Evolutionary conservation across 2,329 filamentous ascomycete genomes (phyloP), one percentile per base, ranked within the genome.

Genomic region (Mollisia scopiformis): DNA sequence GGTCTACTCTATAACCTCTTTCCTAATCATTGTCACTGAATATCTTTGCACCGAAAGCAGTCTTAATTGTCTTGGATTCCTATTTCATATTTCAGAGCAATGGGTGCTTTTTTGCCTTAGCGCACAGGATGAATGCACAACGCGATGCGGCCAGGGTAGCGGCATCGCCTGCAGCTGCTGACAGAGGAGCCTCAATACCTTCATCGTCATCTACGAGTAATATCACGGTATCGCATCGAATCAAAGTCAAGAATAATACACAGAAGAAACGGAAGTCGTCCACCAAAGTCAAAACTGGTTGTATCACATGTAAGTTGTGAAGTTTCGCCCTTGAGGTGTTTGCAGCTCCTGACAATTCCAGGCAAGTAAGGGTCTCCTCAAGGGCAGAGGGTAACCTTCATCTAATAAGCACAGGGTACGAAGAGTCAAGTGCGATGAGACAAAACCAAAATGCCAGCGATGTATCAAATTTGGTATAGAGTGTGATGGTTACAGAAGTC

Each of bases 381-480:
- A n/a, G n/a, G n/a, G n/a, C n/a, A n/a, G n/a, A n/a, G n/a, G n/a
- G n/a, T n/a, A n/a, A n/a, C n/a, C n/a, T n/a, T n/a, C n/a, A n/a
- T n/a, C 47, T 51, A 31, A 51, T 21, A 30, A 14, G n/a, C 10
- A 37, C 6, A 62, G 61, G 59, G 6, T 13, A 16, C 57, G 61
- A 31, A 57, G 57, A 30, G 53, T 62, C 16, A 62, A 62, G 51
- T 62, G 61, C 25, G 61, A 59, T 19, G 61, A 62, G 19, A 41
- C 13, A 8, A 57, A 39, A 23, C 61, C 61, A 14, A 10, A 25
- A 5, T 62, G 61, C 25, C 16, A 35, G 7, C 31, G 61, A 7
- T 62, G 61, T 25, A 41, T 55, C 7, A 59, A 57, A 11, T 57
- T 56, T 31, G 57, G 61, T 6, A 30, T 59, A n/a, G 43, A 6